phyloP scores from a whole-genome alignment of 2,329 filamentous ascomycete genomes.

The Nemania sp. region DNA sequence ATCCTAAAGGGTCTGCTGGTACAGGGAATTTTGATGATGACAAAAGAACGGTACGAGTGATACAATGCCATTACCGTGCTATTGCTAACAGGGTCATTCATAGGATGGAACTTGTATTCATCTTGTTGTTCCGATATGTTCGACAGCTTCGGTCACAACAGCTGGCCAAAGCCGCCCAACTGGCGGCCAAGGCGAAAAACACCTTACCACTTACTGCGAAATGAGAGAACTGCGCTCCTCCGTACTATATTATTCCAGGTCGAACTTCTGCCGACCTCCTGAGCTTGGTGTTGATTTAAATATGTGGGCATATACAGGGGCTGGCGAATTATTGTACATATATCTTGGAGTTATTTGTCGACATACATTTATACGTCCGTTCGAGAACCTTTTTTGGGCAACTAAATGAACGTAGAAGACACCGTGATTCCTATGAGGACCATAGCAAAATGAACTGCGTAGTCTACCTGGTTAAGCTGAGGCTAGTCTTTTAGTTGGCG shows the following conservation, averaged over 20 bases:
- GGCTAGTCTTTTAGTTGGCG: no score
- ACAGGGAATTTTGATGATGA: conserved; percentile 98
- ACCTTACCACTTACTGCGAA: conserved; percentile 45
- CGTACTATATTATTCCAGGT: neutral
- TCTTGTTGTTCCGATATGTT: conserved; percentile 83
- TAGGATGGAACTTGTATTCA: conserved; percentile 85
- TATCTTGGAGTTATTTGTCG: neutral
- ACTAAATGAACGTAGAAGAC: neutral
- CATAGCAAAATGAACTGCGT: no score
- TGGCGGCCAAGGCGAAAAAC: conserved; percentile 62
- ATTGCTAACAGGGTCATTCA: conserved; percentile 17
- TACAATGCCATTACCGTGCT: neutral
- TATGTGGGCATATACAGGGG: neutral
- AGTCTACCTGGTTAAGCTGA: no score
- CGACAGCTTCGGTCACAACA: conserved; percentile 70
- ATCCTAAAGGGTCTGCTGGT: conserved; percentile 91
- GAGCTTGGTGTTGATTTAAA: neutral
- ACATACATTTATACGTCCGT: conserved; percentile 8
- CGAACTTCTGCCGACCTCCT: neutral
- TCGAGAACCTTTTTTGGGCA: neutral
- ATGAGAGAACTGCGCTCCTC: conserved; percentile 27
- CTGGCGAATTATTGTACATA: conserved; percentile 8
- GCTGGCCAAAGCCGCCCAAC: conserved; percentile 66
- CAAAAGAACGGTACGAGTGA: conserved; percentile 78
- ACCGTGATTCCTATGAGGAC: no score